Percentiles rank a stretch among this genome's conserved stretches.
Conservation (phyloP, 1,284 basidiomycete genomes). For the Apiotrichum montevideense region DNA sequence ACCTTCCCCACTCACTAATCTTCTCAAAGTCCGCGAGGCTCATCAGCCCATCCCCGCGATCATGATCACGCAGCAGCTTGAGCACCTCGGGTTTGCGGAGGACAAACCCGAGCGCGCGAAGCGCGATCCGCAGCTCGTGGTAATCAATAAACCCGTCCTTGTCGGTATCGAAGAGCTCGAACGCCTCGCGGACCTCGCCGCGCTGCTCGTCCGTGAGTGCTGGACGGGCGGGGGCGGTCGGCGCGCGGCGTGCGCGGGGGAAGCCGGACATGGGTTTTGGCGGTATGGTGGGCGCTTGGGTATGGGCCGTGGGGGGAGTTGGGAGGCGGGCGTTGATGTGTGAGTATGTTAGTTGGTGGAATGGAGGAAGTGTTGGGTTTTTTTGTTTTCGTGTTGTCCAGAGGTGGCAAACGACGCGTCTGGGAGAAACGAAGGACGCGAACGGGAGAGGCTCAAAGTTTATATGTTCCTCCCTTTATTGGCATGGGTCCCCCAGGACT, state of each 20-base stretch:
- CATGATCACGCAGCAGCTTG: conserved; percentile 87
- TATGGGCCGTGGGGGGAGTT: neutral
- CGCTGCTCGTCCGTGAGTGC: conserved; percentile 91
- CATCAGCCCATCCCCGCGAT: conserved; percentile 88
- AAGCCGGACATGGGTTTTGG: conserved; percentile 14
- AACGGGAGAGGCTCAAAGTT: too few species aligned
- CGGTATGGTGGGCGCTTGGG: neutral
- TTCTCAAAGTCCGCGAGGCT: conserved; percentile 90
- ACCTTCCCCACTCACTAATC: conserved; percentile 67
- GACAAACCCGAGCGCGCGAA: conserved; percentile 96
- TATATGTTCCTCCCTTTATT: neutral
- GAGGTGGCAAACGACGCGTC: too few species aligned
- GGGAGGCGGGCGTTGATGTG: neutral
- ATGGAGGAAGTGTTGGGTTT: neutral
- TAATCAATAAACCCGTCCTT: conserved; percentile 96
- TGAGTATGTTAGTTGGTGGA: neutral
- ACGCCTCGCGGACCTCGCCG: conserved; percentile 97
- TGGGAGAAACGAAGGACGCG: too few species aligned
- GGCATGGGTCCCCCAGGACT: too few species aligned
- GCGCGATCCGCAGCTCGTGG: conserved; percentile 97
- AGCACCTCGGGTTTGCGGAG: conserved; percentile 97
- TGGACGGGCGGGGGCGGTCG: conserved; percentile 48
- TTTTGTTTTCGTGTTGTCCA: neutral
- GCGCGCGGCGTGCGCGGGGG: conserved; percentile 10
- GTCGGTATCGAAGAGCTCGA: conserved; percentile 98